Conservation (phyloP, 192 early-diverging fungal species). For the Pilobolus umbonatus region DNA sequence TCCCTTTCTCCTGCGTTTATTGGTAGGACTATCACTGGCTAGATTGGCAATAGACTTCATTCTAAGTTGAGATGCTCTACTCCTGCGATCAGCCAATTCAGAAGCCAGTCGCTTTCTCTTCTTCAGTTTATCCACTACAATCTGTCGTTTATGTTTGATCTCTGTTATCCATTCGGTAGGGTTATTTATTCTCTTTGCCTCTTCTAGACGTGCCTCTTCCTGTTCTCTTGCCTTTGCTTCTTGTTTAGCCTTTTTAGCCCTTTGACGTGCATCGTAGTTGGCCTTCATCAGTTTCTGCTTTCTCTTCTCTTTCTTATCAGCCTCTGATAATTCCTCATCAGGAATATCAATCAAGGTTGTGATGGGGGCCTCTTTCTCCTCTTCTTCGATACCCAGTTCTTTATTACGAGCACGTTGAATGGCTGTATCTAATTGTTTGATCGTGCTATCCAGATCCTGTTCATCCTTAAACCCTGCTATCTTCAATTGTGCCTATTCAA, state of each 20-base stretch:
- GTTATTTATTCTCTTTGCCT: conserved; percentile 61
- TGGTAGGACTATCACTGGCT: conserved; percentile 55
- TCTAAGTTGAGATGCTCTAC: conserved; percentile 78
- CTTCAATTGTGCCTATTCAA: conserved; percentile 46
- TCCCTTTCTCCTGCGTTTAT: conserved; percentile 54
- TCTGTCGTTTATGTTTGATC: conserved; percentile 54
- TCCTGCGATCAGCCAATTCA: conserved; percentile 82
- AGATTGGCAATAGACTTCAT: conserved; percentile 85
- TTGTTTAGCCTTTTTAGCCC: conserved; percentile 68
- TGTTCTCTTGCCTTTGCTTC: conserved; percentile 58
- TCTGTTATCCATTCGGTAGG: conserved; percentile 72
- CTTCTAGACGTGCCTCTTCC: conserved; percentile 63
- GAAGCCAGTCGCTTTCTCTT: conserved; percentile 61
- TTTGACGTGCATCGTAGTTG: conserved; percentile 68
- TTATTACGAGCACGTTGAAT: conserved; percentile 74
- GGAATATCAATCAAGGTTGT: conserved; percentile 75
- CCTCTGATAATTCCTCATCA: conserved; percentile 73
- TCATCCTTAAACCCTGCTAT: conserved; percentile 62
- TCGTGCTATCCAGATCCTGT: conserved; percentile 66
- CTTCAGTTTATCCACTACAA: conserved; percentile 65
- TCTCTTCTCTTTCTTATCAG: conserved; percentile 78
- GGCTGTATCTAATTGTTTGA: conserved; percentile 60
- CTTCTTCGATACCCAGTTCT: conserved; percentile 77
- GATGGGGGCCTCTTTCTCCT: conserved; percentile 68
- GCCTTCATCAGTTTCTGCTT: conserved; percentile 78